phyloP scores from a whole-genome alignment of 805 yeast species.

The Cyberlindnera misumaiensis region DNA sequence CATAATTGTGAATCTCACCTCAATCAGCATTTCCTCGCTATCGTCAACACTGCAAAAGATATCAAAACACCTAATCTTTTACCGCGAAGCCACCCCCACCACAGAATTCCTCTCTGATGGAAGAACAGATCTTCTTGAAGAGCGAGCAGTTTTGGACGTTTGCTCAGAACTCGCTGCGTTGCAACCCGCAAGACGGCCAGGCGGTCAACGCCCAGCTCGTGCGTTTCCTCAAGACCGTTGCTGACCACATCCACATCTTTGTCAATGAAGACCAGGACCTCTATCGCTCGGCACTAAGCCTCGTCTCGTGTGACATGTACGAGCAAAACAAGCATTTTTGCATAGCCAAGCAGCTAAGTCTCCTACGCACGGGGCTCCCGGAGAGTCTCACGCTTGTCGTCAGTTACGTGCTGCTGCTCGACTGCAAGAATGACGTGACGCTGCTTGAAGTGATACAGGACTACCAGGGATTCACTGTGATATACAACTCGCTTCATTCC shows the following conservation, averaged over 20 bases:
- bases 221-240: slow-evolving; percentile 16
- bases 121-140: slow-evolving; percentile 15
- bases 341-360: slow-evolving; percentile 40
- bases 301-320: slow-evolving; percentile 30
- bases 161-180: slow-evolving; percentile 10
- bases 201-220: slow-evolving; percentile 18
- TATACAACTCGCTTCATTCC: slow-evolving; percentile 35
- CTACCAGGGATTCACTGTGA: slow-evolving; percentile 43
- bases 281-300: slow-evolving; percentile 28
- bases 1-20: neutral
- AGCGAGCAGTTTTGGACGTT: slow-evolving; percentile 18
- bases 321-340: slow-evolving; percentile 36
- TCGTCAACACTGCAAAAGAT: neutral
- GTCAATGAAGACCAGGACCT: slow-evolving; percentile 25
- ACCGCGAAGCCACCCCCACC: neutral
- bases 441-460: slow-evolving; percentile 41
- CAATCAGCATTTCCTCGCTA: neutral
- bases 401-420: slow-evolving; percentile 38
- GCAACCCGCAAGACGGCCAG: slow-evolving; percentile 7
- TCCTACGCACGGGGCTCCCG: slow-evolving; percentile 32
- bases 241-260: slow-evolving; percentile 20
- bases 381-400: slow-evolving; percentile 33
- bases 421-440: slow-evolving; percentile 34
- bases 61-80: no score
- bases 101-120: slow-evolving; percentile 1